Evolutionary conservation across 306 rosid genomes (phyloP).

Genomic region (Glycine soja): DNA sequence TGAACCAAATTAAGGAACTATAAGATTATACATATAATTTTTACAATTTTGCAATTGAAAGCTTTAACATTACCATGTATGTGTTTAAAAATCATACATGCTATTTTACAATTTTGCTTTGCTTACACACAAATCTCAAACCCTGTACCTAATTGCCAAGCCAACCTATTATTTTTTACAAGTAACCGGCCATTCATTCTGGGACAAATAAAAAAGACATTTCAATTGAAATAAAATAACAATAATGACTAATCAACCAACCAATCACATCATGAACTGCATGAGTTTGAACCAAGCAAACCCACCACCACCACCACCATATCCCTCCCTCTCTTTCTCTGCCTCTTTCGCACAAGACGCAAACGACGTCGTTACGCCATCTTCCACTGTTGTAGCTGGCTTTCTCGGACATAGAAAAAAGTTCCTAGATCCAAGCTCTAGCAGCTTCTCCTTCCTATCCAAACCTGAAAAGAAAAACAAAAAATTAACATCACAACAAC

Average conservation of each 20-base stretch:
- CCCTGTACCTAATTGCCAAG: slow-evolving; percentile 14
- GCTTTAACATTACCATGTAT: background rate
- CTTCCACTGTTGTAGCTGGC: slow-evolving; percentile 17
- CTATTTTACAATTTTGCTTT: background rate
- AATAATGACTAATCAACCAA: background rate
- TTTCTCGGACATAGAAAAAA: slow-evolving; percentile 68
- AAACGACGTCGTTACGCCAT: slow-evolving; percentile 47
- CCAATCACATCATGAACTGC: slow-evolving; percentile 58
- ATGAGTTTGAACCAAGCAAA: slow-evolving; percentile 74
- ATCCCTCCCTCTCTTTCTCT: slow-evolving; percentile 35
- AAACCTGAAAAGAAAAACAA: slow-evolving; percentile 54
- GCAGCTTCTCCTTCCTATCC: slow-evolving; percentile 64
- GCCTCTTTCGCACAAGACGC: slow-evolving; percentile 68
- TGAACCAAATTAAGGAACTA: background rate
- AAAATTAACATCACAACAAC: background rate
- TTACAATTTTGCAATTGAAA: background rate
- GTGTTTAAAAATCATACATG: background rate
- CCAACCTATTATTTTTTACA: slow-evolving; percentile 38
- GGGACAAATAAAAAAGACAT: background rate
- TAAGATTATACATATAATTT: background rate
- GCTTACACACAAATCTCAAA: background rate
- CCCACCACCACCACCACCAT: slow-evolving; percentile 34
- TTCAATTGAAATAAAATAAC: background rate
- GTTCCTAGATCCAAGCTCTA: slow-evolving; percentile 78
- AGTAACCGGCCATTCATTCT: background rate